Evolutionary conservation across 441 rosid genomes (phyloP).

Genomic region (Biscutella laevigata): DNA sequence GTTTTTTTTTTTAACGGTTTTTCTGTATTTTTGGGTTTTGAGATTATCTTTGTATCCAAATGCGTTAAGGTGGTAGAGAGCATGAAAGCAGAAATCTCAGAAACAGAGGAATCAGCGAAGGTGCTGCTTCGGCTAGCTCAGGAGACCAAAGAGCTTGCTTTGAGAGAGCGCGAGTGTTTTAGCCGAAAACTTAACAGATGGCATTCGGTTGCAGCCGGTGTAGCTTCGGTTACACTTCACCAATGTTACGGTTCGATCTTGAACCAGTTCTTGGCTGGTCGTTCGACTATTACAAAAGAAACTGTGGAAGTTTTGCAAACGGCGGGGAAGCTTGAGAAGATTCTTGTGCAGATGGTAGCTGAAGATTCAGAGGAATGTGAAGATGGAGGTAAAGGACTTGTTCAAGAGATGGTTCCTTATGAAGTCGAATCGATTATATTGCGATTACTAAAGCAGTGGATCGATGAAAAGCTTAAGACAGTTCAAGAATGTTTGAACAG

Average conservation of each 20-base stretch:
- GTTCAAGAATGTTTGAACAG: slow-evolving; percentile 42
- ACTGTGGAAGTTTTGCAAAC: slow-evolving; percentile 49
- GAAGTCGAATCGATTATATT: slow-evolving; percentile 62
- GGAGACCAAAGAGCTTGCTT: slow-evolving; percentile 65
- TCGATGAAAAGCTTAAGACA: slow-evolving; percentile 42
- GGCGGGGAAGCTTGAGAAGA: slow-evolving; percentile 73
- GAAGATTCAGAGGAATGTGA: slow-evolving; percentile 73
- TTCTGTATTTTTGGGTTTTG: slow-evolving; percentile 27
- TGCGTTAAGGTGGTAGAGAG: slow-evolving; percentile 39
- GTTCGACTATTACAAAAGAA: slow-evolving; percentile 34
- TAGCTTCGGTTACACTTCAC: slow-evolving; percentile 61
- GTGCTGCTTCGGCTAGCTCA: slow-evolving; percentile 52
- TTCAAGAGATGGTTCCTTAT: slow-evolving; percentile 76
- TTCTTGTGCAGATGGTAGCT: slow-evolving; percentile 75
- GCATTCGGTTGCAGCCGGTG: slow-evolving; percentile 54
- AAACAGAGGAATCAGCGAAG: slow-evolving; percentile 31
- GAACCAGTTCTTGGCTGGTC: slow-evolving; percentile 52
- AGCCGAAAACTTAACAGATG: slow-evolving; percentile 63
- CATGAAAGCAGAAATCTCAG: slow-evolving; percentile 32
- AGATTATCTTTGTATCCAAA: slow-evolving; percentile 17
- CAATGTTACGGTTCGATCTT: slow-evolving; percentile 61
- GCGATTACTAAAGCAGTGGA: slow-evolving; percentile 48
- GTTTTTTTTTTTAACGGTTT: not conserved
- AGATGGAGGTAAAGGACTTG: slow-evolving; percentile 74
- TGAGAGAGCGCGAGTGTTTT: slow-evolving; percentile 56